Base-by-base conservation (phyloP, 371 early-diverging fungal genomes). In the Saksenaea vasiformis region DNA sequence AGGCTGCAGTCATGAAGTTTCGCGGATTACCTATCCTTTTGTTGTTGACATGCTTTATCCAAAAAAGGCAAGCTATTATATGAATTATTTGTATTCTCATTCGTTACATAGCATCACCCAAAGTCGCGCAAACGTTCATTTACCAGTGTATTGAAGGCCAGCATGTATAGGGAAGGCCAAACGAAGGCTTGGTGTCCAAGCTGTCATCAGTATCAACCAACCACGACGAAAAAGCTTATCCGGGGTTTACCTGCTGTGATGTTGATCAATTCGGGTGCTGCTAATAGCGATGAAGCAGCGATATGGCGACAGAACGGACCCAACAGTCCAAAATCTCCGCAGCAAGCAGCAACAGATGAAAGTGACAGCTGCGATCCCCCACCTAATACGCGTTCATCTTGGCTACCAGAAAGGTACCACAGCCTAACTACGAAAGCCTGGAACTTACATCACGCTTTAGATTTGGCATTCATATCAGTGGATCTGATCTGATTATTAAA, bases 31-130 rank as follows among this genome's bases (percentile, higher is more conserved):
- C 0, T 82, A 78, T 54, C 90, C 92, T 4, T 95, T 92, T 75
- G 93, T 92, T 0, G 75, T 95, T 9, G 95, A 95, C 71, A 69
- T 93, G 71, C 66, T 82, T n/a, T 91, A 90, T 75, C 86, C 87
- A 5, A 85, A 83, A 64, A 84, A 82, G 74, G 84, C 79, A 63
- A 38, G 7, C 15, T 34, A 7, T 43, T 47, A 0, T 22, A 13
- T 14, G 7, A 56, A 2, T 51, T 14, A 35, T 60, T 11, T 37
- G 14, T 41, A 27, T 44, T n/a, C 57, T 26, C 39, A 54, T 9
- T 24, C 58, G 1, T 62, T 57, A 22, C 57, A 27, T 53, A 35
- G 55, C 69, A 56, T 37, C 79, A 70, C 28, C 72, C 65, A 67
- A 84, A 70, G 72, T 72, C 58, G 55, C 76, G 69, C 63, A 84